Evolutionary conservation across 2,329 filamentous ascomycete genomes (phyloP).

Genomic region (Annulohypoxylon truncatum): DNA sequence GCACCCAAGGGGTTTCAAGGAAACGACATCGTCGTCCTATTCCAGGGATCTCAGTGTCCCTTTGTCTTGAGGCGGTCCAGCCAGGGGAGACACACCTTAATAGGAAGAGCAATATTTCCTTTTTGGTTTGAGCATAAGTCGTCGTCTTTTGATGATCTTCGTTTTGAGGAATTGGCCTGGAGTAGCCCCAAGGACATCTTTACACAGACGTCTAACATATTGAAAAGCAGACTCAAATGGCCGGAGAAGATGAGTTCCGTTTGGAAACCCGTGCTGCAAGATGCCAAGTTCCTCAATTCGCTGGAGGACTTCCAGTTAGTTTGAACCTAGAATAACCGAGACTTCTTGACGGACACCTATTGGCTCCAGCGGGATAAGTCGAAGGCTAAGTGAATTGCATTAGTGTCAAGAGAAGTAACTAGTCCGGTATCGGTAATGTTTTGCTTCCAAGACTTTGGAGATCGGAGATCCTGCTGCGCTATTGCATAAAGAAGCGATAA

Average conservation of each 20-base stretch:
- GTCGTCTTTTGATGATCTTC: slow-evolving; percentile 19
- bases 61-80: slow-evolving; percentile 12
- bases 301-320: slow-evolving; percentile 23
- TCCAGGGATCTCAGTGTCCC: slow-evolving; percentile 14
- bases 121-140: slow-evolving; percentile 23
- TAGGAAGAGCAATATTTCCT: slow-evolving; percentile 21
- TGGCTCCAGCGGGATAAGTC: not conserved
- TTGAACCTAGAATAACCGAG: not conserved
- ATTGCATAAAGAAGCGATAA: slow-evolving; percentile 7
- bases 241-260: slow-evolving; percentile 28
- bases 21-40: slow-evolving; percentile 17
- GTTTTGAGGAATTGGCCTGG: slow-evolving; percentile 12
- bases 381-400: not conserved
- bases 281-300: slow-evolving; percentile 12
- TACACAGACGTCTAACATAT: slow-evolving; percentile 23
- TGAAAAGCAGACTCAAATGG: slow-evolving; percentile 18
- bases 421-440: slow-evolving; percentile 32
- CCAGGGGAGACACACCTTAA: not conserved
- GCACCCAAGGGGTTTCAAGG: not conserved
- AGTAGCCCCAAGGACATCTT: slow-evolving; percentile 7
- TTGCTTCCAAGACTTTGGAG: not conserved
- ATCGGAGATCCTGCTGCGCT: not conserved
- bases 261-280: slow-evolving; percentile 16
- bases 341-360: not conserved
- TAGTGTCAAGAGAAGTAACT: not conserved